Base-by-base conservation (phyloP, 805 yeast genomes). In the Ogataea ganodermae region DNA sequence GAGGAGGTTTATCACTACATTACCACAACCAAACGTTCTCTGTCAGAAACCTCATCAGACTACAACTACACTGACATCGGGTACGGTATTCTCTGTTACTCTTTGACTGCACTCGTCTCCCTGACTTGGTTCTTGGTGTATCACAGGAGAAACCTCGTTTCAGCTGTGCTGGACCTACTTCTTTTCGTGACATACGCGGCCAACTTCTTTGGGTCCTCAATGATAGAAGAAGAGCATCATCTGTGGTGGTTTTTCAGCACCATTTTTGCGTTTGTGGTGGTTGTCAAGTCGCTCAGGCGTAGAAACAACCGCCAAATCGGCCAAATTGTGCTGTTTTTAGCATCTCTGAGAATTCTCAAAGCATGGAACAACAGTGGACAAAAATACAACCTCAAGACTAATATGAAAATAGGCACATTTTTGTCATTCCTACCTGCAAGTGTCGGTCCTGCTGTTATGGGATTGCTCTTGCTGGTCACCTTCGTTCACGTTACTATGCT, bases 201-300 rank as follows among this genome's bases (percentile, higher is more conserved):
- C 0, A 74, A 88, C 0, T 75, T 84, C 53, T 89, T 91, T 68
- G 96, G 91, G 9, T 89, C 95, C 50, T 91, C 96, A 22, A 73
- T 91, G 48, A 86, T 94, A 14, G 99, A 94, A 60, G 99, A 94
- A 64, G 99, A 94, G 61, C 96, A 94, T 61, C 97, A 91, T 61
- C 65, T 91, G 14, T 94, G 99, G 99, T 94, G 96, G 88, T 86
- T 89, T 83, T 69, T 78, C 18, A 62, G 78, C 0, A 71, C 79
- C 0, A 73, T 76, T 0, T 58, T 65, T 32, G 17, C 58, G 4
- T 43, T 58, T 0, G 36, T 52, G 8, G 31, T 59, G 28, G 44
- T 57, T 3, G 47, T 51, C 17, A 39, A 54, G 46, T 48, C 61
- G 3, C 13, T 52, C 7, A 48, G 48, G 13, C 27, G 35, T 10